These are phyloP conservation scores for Chalaropsis ovoidea DNA, from an alignment of 2,329 filamentous ascomycete genomes.

Conservation along the genomic window DNA sequence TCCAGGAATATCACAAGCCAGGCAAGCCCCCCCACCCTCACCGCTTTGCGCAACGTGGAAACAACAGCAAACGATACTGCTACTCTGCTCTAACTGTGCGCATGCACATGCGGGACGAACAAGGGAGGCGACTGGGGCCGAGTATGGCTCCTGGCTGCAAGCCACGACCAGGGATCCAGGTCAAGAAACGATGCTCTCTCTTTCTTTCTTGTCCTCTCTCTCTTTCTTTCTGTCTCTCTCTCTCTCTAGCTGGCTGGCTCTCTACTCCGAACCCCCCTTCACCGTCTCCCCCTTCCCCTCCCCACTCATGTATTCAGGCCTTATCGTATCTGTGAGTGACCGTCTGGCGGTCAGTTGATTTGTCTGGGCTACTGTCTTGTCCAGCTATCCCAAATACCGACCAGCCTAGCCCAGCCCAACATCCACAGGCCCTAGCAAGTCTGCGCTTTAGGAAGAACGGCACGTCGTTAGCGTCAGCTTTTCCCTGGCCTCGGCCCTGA, in stretches of 20 bases:
- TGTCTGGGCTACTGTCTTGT: background rate
- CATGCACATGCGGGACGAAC: background rate
- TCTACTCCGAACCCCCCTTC: background rate
- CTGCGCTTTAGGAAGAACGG: background rate
- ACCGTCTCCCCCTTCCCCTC: background rate
- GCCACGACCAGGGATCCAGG: background rate
- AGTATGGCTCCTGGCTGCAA: constrained; percentile 3
- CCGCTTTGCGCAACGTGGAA: constrained; percentile 12
- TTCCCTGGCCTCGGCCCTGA: background rate
- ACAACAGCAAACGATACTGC: background rate
- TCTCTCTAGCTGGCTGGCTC: background rate
- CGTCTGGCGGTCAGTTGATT: constrained; percentile 6
- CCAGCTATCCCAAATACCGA: too few species aligned
- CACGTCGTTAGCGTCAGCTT: background rate
- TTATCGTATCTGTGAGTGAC: constrained; percentile 6
- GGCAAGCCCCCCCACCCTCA: background rate
- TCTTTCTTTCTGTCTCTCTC: background rate
- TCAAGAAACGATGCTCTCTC: background rate
- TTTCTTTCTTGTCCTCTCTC: background rate
- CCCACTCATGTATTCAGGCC: background rate
- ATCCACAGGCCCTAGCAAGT: background rate
- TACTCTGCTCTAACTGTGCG: background rate
- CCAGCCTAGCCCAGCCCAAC: too few species aligned
- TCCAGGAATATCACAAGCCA: background rate
- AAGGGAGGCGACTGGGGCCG: background rate